A percentile compares a stretch with the other conserved stretches of the same genome.
phyloP scores from a whole-genome alignment of 495 filamentous ascomycete species.

The Trichodelitschia bisporula region DNA sequence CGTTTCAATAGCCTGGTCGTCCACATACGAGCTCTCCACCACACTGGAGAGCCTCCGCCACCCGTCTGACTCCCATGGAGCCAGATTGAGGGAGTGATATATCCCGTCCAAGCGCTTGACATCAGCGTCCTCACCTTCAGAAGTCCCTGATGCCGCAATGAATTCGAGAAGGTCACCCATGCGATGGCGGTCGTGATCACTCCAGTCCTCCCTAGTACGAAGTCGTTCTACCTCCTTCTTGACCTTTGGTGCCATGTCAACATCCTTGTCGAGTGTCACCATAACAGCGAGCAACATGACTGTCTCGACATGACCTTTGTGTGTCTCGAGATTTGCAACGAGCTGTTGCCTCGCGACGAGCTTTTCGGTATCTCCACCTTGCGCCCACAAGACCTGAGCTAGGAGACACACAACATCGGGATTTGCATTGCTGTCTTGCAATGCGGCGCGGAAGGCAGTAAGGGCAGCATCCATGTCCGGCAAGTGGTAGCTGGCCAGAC shows the following conservation, averaged over 20 bases:
- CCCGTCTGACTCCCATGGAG: constrained; percentile 46
- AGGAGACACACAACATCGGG: constrained; percentile 76
- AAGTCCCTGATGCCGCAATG: constrained; percentile 20
- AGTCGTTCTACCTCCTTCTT: constrained; percentile 48
- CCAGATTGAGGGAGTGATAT: constrained; percentile 48
- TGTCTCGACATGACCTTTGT: constrained; percentile 51
- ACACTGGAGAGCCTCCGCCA: constrained; percentile 46
- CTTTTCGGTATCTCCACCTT: constrained; percentile 48
- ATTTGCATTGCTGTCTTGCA: constrained; percentile 50
- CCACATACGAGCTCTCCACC: constrained; percentile 28
- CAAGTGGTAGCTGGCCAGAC: constrained; percentile 52
- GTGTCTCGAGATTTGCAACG: constrained; percentile 46
- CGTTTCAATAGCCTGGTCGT: constrained; percentile 58
- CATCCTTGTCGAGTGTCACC: constrained; percentile 53
- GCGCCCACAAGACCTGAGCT: constrained; percentile 80
- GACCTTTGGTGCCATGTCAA: constrained; percentile 57
- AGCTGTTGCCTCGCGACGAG: constrained; percentile 55
- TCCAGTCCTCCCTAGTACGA: constrained; percentile 33
- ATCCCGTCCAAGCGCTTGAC: constrained; percentile 15
- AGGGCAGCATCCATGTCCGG: constrained; percentile 39
- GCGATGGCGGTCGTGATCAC: constrained; percentile 21
- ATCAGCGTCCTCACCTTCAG: constrained; percentile 9
- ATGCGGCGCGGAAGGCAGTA: constrained; percentile 53
- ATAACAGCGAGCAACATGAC: constrained; percentile 61
- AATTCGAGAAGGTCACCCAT: constrained; percentile 31